Base-by-base conservation (phyloP, 176 grass and related monocot genomes). In the Carex cristatella region DNA sequence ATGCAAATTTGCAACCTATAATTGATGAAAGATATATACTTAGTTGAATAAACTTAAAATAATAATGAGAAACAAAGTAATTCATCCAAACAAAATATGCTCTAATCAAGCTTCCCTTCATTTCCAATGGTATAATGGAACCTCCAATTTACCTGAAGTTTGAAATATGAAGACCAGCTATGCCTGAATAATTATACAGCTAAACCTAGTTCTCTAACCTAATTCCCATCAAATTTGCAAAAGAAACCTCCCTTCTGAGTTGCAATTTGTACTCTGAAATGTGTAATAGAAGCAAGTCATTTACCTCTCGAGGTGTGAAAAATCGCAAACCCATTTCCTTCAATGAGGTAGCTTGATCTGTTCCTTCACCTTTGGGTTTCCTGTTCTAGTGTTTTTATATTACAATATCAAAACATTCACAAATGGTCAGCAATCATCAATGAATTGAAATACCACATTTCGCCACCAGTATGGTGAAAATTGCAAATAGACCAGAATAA, bases 1-100 rank as follows among this genome's bases (percentile, higher is more conserved):
- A 86, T 98, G 95, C 77, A 98, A 85, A 94, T 98, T 98, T 59
- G 93, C 93, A 27, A 95, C 95, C 95, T 98, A 88, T 88, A 92
- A 94, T 62, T 61, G 7, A 87, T 80, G 2, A 87, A 84, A 51
- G 65, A 27, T 13, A 49, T 71, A 49, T 65, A 15, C 68, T 48
- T 81, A 84, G 83, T 64, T 40, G 48, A 9, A 19, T 5, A 51
- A 85, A 16, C 53, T 33, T 81, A 42, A 61, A 60, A 73, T 15
- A 55, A 38, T 11, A 33, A 80, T 79, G 33, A 85, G 82, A 15
- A 60, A 62, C 60, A 42, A 88, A 85, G 38, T 19, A 84, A 4
- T 55, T 58, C 19, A 63, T 15, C 62, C 10, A 81, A 42, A 62
- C 18, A 80, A 31, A 64, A 13, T 60, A 69, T n/a, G 11, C 37